phyloP scores from a whole-genome alignment of 495 filamentous ascomycete species.

The Haplographium delicatum region DNA sequence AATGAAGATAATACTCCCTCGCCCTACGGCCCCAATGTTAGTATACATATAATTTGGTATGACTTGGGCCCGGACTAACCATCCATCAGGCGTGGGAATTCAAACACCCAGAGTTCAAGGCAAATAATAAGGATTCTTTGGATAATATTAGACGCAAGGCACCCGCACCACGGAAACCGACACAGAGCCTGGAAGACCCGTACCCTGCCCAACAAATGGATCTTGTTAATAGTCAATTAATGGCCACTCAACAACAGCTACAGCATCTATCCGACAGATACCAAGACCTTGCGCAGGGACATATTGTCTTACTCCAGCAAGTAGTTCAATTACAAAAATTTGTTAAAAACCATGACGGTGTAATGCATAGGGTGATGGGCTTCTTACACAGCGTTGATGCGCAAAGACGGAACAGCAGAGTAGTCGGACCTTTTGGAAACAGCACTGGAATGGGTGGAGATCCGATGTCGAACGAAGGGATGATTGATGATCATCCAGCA shows the following conservation, averaged over 20 bases:
- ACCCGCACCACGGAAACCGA: conserved; percentile 79
- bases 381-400: conserved; percentile 63
- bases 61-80: conserved; percentile 2
- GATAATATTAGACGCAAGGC: conserved; percentile 97
- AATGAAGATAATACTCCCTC: conserved; percentile 89
- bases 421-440: conserved; percentile 42
- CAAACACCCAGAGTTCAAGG: conserved; percentile 93
- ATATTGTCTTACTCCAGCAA: conserved; percentile 83
- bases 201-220: conserved; percentile 86
- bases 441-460: conserved; percentile 19
- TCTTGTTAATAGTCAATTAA: conserved; percentile 77
- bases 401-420: conserved; percentile 56
- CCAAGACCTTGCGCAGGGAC: conserved; percentile 77
- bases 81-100: conserved; percentile 84
- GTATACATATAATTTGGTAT: conserved; percentile 26
- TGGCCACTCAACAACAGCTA: conserved; percentile 88
- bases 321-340: conserved; percentile 84
- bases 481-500: conserved; percentile 62
- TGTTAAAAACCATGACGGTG: conserved; percentile 53
- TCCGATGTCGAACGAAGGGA: conserved; percentile 14
- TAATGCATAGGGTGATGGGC: conserved; percentile 70
- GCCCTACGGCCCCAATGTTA: conserved; percentile 77
- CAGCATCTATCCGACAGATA: conserved; percentile 80
- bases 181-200: conserved; percentile 60
- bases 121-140: conserved; percentile 91